A percentile compares a stretch with the other conserved stretches of the same genome.
Conservation (phyloP, 805 yeast genomes). For the Kazachstania psychrophila region DNA sequence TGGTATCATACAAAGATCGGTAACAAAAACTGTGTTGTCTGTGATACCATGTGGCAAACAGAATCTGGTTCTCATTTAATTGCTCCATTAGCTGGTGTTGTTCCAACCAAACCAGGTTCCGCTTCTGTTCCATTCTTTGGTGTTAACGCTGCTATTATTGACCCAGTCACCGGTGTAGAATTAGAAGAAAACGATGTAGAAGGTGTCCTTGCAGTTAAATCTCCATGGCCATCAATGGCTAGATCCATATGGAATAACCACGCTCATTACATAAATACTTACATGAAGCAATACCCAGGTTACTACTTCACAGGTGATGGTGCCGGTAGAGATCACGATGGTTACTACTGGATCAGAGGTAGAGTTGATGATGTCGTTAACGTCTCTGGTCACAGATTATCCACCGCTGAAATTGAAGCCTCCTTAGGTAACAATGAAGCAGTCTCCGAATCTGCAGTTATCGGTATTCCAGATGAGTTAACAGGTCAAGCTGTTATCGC, state of each 20-base stretch:
- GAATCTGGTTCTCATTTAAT: conserved; percentile 95
- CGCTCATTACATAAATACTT: conserved; percentile 78
- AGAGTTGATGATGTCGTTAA: conserved; percentile 98
- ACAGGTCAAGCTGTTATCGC: conserved; percentile 98
- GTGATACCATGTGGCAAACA: conserved; percentile 98
- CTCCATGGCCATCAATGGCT: conserved; percentile 98
- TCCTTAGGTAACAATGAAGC: conserved; percentile 69
- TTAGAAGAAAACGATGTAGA: conserved; percentile 82
- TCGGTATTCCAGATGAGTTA: conserved; percentile 87
- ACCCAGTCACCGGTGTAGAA: conserved; percentile 85
- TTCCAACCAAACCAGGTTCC: conserved; percentile 94
- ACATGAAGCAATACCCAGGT: conserved; percentile 86
- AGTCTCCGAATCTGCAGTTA: conserved; percentile 94
- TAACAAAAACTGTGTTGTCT: conserved; percentile 76
- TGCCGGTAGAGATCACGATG: conserved; percentile 94
- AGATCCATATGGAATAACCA: conserved; percentile 91
- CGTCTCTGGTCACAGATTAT: conserved; percentile 93
- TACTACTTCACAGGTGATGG: conserved; percentile 97
- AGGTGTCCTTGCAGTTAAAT: conserved; percentile 86
- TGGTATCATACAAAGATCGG: conserved; percentile 96
- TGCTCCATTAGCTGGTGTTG: conserved; percentile 89
- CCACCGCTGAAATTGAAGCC: conserved; percentile 97
- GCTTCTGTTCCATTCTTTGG: conserved; percentile 97
- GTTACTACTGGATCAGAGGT: conserved; percentile 96
- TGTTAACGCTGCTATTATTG: conserved; percentile 80